Conservation (phyloP, 1,284 basidiomycete genomes). For the Cutaneotrichosporon cavernicola region DNA sequence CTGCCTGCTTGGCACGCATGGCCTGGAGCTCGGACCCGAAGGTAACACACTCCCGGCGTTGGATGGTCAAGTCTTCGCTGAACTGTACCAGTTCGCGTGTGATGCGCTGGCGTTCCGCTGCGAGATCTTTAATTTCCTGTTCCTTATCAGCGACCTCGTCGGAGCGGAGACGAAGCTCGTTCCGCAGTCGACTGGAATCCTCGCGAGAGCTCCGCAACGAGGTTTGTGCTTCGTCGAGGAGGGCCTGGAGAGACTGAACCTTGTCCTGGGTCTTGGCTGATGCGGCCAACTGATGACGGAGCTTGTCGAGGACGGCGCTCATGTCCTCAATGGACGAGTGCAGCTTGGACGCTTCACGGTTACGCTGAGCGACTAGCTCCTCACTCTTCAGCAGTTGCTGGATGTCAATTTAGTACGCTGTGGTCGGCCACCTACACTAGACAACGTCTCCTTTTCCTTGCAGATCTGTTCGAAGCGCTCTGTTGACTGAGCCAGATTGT, state of each 20-base stretch:
- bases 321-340: background rate
- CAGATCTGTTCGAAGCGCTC: constrained; percentile 9
- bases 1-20: constrained; percentile 55
- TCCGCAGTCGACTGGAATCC: constrained; percentile 22
- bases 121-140: constrained; percentile 17
- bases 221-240: background rate
- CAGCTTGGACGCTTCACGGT: background rate
- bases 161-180: constrained; percentile 20
- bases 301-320: background rate
- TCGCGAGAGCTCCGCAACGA: constrained; percentile 22
- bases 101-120: constrained; percentile 20
- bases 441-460: constrained; percentile 12
- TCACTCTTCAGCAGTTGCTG: constrained; percentile 12
- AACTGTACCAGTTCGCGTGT: constrained; percentile 37
- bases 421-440: constrained; percentile 3
- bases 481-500: constrained; percentile 2
- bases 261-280: background rate
- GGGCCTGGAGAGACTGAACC: background rate
- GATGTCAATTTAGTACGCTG: background rate
- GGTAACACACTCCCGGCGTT: constrained; percentile 58
- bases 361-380: background rate
- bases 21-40: constrained; percentile 60
- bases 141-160: constrained; percentile 28
- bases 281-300: background rate
- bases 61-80: constrained; percentile 38